Evolutionary conservation across 306 rosid genomes (phyloP).

Genomic region (Macrotyloma uniflorum): DNA sequence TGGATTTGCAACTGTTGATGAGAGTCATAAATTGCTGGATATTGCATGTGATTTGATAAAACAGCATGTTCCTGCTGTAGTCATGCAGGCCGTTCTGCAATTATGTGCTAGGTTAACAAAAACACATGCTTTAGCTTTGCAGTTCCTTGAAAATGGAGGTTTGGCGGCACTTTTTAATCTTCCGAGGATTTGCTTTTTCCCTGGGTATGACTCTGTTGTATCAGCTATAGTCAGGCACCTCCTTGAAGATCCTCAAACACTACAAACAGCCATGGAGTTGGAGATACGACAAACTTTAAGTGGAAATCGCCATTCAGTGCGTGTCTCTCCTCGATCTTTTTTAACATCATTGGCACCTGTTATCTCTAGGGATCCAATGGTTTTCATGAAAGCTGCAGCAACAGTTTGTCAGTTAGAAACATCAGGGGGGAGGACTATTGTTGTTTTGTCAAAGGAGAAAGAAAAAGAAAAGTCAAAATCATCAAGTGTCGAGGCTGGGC

Average conservation of each 20-base stretch:
- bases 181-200: slow-evolving; percentile 86
- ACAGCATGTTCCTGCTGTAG: slow-evolving; percentile 86
- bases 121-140: slow-evolving; percentile 79
- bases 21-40: slow-evolving; percentile 70
- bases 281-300: slow-evolving; percentile 86
- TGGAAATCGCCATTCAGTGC: slow-evolving; percentile 86
- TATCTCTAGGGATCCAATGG: slow-evolving; percentile 91
- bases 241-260: slow-evolving; percentile 98
- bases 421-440: slow-evolving; percentile 85
- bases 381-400: slow-evolving; percentile 95
- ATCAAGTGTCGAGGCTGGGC: slow-evolving; percentile 65
- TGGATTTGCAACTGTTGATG: slow-evolving; percentile 83
- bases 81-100: slow-evolving; percentile 98
- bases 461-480: slow-evolving; percentile 84
- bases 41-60: slow-evolving; percentile 92
- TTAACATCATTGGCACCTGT: slow-evolving; percentile 92
- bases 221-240: slow-evolving; percentile 97
- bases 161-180: slow-evolving; percentile 78
- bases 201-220: slow-evolving; percentile 95
- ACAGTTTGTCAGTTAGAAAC: slow-evolving; percentile 92
- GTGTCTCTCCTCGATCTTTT: slow-evolving; percentile 75
- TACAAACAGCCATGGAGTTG: slow-evolving; percentile 96
- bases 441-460: slow-evolving; percentile 84
- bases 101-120: slow-evolving; percentile 93
- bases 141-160: slow-evolving; percentile 96